Evolutionary conservation across 2,329 filamentous ascomycete genomes (phyloP).

Genomic region (Clonostachys sp.): DNA sequence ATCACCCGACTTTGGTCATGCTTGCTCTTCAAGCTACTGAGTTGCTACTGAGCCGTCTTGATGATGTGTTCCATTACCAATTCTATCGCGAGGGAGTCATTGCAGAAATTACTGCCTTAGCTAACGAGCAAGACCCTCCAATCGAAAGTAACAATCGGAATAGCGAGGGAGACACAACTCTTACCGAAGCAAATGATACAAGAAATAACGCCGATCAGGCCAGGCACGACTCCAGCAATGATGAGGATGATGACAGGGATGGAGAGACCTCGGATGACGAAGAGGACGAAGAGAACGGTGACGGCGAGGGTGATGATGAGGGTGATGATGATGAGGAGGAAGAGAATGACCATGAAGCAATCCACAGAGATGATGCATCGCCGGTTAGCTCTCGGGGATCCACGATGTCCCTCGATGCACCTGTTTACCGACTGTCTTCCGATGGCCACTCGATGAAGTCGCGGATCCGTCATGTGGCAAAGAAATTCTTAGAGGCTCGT

Average conservation of each 20-base stretch:
- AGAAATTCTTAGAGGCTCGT: constrained; percentile 78
- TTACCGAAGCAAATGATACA: constrained; percentile 4
- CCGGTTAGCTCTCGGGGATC: constrained; percentile 62
- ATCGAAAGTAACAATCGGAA: constrained; percentile 14
- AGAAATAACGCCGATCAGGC: constrained; percentile 15
- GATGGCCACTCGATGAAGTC: constrained; percentile 52
- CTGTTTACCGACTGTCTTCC: constrained; percentile 40
- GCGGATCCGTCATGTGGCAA: constrained; percentile 71
- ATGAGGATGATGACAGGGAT: constrained; percentile 13
- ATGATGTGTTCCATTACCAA: constrained; percentile 88
- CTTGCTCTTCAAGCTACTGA: constrained; percentile 87
- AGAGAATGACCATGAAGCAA: constrained; percentile 26
- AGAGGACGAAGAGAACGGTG: constrained; percentile 42
- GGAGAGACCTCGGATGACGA: constrained; percentile 14
- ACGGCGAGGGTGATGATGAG: constrained; percentile 40
- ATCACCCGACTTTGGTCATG: constrained; percentile 82
- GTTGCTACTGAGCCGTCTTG: constrained; percentile 77
- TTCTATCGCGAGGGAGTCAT: constrained; percentile 97
- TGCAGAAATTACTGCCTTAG: constrained; percentile 80
- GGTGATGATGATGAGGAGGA: constrained; percentile 52
- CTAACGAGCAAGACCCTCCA: constrained; percentile 37
- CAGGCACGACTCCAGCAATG: constrained; percentile 1
- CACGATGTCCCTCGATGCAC: constrained; percentile 58
- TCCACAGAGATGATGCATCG: constrained; percentile 53
- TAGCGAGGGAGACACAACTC: constrained; percentile 3